A percentile compares a stretch with the other conserved stretches of the same genome.
Evolutionary conservation across 495 filamentous ascomycete genomes (phyloP).

Genomic region (Podospora pseudopauciseta): DNA sequence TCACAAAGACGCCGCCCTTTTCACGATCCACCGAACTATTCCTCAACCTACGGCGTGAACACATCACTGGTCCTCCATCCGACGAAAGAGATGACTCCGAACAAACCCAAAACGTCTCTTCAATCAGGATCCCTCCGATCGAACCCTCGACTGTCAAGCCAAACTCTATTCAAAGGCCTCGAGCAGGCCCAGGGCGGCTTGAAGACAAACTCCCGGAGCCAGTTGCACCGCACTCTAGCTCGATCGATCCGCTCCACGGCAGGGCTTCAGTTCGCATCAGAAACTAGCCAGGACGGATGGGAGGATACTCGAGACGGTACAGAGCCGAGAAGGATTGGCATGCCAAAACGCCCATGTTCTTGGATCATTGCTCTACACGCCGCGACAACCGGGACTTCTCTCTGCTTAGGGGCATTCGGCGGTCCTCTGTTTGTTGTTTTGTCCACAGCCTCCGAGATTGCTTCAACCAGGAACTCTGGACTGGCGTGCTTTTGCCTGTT

Average conservation of each 20-base stretch:
- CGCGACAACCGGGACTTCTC: background rate
- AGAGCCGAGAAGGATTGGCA: background rate
- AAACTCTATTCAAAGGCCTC: no score
- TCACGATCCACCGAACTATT: no score
- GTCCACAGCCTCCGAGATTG: background rate
- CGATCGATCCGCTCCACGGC: no score
- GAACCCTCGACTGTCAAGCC: background rate
- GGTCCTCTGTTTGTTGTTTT: background rate
- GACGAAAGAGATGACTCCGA: background rate
- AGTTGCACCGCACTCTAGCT: background rate
- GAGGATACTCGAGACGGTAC: background rate
- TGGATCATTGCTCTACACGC: background rate
- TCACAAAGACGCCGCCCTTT: no score
- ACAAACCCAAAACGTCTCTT: background rate
- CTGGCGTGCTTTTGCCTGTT: no score
- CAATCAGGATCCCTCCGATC: background rate
- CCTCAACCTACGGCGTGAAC: background rate
- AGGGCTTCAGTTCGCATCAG: background rate
- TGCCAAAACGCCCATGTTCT: background rate
- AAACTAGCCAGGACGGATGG: background rate
- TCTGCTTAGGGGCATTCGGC: no score
- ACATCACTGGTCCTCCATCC: no score
- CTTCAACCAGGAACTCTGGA: no score
- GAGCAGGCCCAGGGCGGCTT: background rate
- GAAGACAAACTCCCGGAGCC: background rate